Base-by-base conservation (phyloP, 768 basidiomycete species). In the Kwoniella europaea region DNA sequence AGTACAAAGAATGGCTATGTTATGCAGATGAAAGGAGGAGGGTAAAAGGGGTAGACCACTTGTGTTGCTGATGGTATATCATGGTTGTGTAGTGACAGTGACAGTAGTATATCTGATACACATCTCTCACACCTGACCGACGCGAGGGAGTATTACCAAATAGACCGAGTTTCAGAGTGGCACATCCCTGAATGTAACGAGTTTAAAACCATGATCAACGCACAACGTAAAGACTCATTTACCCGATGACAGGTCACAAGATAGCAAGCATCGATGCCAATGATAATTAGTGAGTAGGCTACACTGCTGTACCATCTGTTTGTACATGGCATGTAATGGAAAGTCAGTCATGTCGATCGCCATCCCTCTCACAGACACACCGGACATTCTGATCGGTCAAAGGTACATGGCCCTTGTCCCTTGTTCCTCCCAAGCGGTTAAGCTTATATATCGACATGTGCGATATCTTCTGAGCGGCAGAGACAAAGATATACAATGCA, bases 1-100 rank as follows among this genome's bases (percentile, higher is more conserved):
- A 58, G 57, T 58, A 58, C 57, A 58, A 58, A 58, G 57, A 58
- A 35, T 58, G 57, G 46, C 12, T 50, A 58, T 27, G 27, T 29
- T 10, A 35, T 55, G 54, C 54, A 18, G 54, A 22, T 58, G 57
- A 58, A 58, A 58, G 57, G 57, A 58, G 55, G 24, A 58, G 18
- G 15, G 12, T n/a, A 27, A 58, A 29, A 16, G 57, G 9, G 22
- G 27, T 58, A 27, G 27, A 27, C 27, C 4, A 27, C 27, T 27
- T 4, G 27, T 27, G 27, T 4, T 27, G 4, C 27, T 4, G 27
- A 27, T 27, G 27, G 4, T 27, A 27, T 56, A 20, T 56, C 24
- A 24, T 24, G 24, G n/a, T 56, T 16, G 24, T 56, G 15, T 53
- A 15, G 50, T 52, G 10, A 52, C 3, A 52, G 10, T 12, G 10